Percentiles rank a stretch among this genome's conserved stretches.
These are phyloP conservation scores for Aspergillus vadensis DNA, from an alignment of 2,329 filamentous ascomycete species.

Conservation along the genomic window DNA sequence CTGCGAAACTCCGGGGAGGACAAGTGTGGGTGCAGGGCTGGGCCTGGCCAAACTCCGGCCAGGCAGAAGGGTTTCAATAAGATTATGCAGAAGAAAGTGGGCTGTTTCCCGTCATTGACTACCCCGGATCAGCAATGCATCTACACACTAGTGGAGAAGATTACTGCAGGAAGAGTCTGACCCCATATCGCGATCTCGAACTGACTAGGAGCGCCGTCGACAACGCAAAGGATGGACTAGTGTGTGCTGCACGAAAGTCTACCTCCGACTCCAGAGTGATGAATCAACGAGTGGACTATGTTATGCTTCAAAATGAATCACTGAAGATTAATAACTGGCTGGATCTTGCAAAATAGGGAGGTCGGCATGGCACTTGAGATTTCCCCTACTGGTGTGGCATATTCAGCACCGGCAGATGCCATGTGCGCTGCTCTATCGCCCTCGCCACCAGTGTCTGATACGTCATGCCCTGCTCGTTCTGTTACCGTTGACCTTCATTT, in stretches of 20 bases:
- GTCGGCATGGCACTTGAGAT: conserved; percentile 13
- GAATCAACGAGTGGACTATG: not conserved
- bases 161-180: not conserved
- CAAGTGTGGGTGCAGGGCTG: not conserved
- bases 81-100: not conserved
- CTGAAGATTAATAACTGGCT: not conserved
- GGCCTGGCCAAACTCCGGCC: conserved; percentile 2
- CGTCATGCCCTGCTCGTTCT: not conserved
- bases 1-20: conserved; percentile 20
- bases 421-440: not conserved
- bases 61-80: not conserved
- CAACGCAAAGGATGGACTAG: not conserved
- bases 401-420: not conserved
- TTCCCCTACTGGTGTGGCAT: conserved; percentile 12
- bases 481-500: conserved; percentile 9
- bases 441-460: conserved; percentile 3
- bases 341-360: not conserved
- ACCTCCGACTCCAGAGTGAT: not conserved
- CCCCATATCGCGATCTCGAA: not conserved
- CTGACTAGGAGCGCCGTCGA: not conserved
- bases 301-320: not conserved
- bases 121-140: not conserved
- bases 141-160: not conserved
- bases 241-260: not conserved
- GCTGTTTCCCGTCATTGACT: not conserved